Evolutionary conservation across 768 basidiomycete genomes (phyloP), one percentile per base, ranked within the genome.

Genomic region (Lyophyllum shimeji): DNA sequence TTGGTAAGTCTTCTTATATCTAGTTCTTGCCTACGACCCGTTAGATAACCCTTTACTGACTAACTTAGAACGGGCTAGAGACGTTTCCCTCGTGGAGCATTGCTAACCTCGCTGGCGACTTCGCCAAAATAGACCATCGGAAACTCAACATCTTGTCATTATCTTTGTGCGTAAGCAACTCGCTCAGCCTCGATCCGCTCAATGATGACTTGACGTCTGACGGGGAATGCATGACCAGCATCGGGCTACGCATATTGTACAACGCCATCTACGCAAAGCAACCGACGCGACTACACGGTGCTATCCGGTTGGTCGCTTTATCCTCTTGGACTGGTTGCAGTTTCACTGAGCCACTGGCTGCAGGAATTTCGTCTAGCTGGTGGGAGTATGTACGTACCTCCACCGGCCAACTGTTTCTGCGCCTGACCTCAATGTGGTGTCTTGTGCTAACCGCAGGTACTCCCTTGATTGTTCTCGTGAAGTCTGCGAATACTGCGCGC

Each of bases 141-240:
- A 63, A 62, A 3, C 50, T 71, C n/a, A 75, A 74, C 25, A 60
- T 62, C n/a, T 55, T 64, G 0, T 61, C 69, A 6, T 60, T 68
- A 6, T 46, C 62, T 21, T 71, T 63, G 70, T 72, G 49, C 29
- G 70, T 64, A 4, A 49, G 8, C 6, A 46, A 29, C 17, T 7
- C 29, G 2, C 40, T 12, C 47, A 20, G 31, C 17, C 25, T 37
- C 29, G 17, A n/a, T 46, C 29, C 9, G 9, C 9, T 29, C 29
- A 29, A 9, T 29, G 29, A 5, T 29, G 29, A 9, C 29, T 9
- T 50, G 47, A 23, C 8, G 7, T 17, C 45, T 23, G 9, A 46
- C n/a, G 13, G 15, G n/a, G 13, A 37, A 37, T 17, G 34, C 7
- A 17, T 17, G 34, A 37, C 34, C 15, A 11, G 34, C 29, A 29